A percentile compares a stretch with the other conserved stretches of the same genome.
Evolutionary conservation across 139 green algal species (phyloP).

Genomic region (Diplosphaera chodatii): DNA sequence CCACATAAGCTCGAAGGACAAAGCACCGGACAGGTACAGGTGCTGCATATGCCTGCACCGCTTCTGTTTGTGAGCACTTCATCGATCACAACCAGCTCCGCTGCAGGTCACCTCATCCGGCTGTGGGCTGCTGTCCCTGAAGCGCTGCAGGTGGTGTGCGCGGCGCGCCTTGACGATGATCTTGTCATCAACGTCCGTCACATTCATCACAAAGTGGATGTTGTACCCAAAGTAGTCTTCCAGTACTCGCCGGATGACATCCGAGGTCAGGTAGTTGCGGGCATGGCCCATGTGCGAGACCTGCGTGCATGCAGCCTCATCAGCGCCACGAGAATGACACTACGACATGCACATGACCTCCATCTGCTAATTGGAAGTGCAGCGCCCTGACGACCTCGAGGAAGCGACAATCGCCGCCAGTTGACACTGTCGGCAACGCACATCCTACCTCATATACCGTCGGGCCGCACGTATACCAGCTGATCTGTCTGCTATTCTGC

Average conservation of each 20-base stretch:
- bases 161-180: slow-evolving; percentile 90
- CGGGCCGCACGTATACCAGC: slow-evolving; percentile 93
- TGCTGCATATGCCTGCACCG: too few relatives aligned
- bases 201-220: slow-evolving; percentile 91
- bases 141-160: slow-evolving; percentile 81
- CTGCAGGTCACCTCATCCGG: slow-evolving; percentile 79
- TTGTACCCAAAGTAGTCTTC: slow-evolving; percentile 97
- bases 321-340: too few relatives aligned
- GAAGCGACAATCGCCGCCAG: too few relatives aligned
- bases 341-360: too few relatives aligned
- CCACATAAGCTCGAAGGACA: too few relatives aligned
- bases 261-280: slow-evolving; percentile 96
- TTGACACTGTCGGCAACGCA: slow-evolving; percentile 49
- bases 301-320: too few relatives aligned
- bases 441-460: slow-evolving; percentile 85
- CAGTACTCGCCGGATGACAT: slow-evolving; percentile 92
- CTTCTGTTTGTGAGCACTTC: too few relatives aligned
- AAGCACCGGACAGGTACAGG: too few relatives aligned
- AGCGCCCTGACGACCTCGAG: too few relatives aligned
- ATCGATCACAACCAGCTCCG: too few relatives aligned
- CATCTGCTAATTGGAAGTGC: too few relatives aligned
- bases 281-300: slow-evolving; percentile 70
- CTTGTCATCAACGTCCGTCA: slow-evolving; percentile 99
- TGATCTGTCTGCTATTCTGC: slow-evolving; percentile 34
- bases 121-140: slow-evolving; percentile 24